Conservation (phyloP, 352 stramenopile species). For the Globisporangium splendens region DNA sequence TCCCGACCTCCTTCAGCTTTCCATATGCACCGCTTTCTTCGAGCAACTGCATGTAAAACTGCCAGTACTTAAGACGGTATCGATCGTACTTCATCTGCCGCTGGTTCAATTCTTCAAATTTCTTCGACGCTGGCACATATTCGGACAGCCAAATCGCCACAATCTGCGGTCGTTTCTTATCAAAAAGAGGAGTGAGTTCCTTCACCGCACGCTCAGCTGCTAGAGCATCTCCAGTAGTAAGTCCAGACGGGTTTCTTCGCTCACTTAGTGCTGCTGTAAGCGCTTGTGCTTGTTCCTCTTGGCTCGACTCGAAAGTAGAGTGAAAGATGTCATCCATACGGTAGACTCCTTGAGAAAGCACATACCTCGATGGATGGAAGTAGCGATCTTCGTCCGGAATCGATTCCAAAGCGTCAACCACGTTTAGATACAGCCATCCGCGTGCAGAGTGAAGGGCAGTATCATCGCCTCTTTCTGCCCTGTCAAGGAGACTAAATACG, state of each 20-base stretch:
- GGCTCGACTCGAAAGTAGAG: constrained; percentile 8
- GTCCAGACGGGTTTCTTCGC: constrained; percentile 16
- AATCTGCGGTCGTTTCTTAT: constrained; percentile 59
- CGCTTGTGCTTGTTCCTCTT: constrained; percentile 6
- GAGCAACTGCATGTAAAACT: constrained; percentile 57
- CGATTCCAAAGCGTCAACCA: constrained; percentile 67
- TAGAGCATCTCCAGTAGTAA: constrained; percentile 14
- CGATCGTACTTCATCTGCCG: constrained; percentile 77
- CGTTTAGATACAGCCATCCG: constrained; percentile 56
- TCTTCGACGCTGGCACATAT: constrained; percentile 62
- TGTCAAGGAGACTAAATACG: constrained; percentile 31
- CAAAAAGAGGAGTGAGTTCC: constrained; percentile 55
- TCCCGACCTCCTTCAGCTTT: constrained; percentile 60
- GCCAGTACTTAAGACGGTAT: constrained; percentile 78
- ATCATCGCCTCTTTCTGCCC: constrained; percentile 1
- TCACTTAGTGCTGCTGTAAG: constrained; percentile 23
- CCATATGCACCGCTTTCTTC: constrained; percentile 49
- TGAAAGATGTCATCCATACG: constrained; percentile 36
- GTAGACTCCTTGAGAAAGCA: constrained; percentile 55
- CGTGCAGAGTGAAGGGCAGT: constrained; percentile 20
- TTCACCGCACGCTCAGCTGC: constrained; percentile 44
- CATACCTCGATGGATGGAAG: constrained; percentile 69
- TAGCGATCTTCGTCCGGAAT: constrained; percentile 82
- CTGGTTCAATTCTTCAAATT: constrained; percentile 81
- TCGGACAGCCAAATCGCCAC: constrained; percentile 78